A percentile compares a stretch with the other conserved stretches of the same genome.
Evolutionary conservation across 2,329 filamentous ascomycete genomes (phyloP).

Genomic region (Pseudocercospora musae): DNA sequence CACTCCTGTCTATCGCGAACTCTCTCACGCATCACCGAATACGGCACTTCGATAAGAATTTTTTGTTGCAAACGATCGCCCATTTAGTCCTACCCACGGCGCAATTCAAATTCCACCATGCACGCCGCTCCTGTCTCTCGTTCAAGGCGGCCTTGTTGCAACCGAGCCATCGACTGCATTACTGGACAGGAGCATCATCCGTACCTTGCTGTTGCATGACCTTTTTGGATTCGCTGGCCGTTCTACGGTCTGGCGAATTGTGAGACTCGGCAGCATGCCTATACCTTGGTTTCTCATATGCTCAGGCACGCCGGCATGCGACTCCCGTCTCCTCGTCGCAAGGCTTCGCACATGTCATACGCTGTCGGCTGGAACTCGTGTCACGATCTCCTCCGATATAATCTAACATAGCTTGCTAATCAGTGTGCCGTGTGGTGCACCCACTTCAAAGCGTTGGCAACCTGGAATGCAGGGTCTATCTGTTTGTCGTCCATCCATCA

Average conservation of each 20-base stretch:
- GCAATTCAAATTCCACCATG: slow-evolving; percentile 13
- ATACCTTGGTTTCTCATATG: slow-evolving; percentile 10
- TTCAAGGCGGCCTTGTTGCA: slow-evolving; percentile 6
- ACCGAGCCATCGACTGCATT: slow-evolving; percentile 10
- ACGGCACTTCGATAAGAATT: slow-evolving; percentile 18
- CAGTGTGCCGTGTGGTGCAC: slow-evolving; percentile 19
- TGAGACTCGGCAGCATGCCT: slow-evolving; percentile 11
- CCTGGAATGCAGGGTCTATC: slow-evolving; percentile 14
- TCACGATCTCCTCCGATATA: slow-evolving; percentile 15
- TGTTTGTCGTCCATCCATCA: slow-evolving; percentile 8
- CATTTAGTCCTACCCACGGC: slow-evolving; percentile 17
- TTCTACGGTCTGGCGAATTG: slow-evolving; percentile 14
- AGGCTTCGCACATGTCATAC: slow-evolving; percentile 15
- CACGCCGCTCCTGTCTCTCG: slow-evolving; percentile 8
- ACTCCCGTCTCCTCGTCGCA: slow-evolving; percentile 4
- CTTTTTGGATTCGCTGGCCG: slow-evolving; percentile 16
- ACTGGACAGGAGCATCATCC: slow-evolving; percentile 1
- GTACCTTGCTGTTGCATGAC: slow-evolving; percentile 11
- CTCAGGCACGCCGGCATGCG: slow-evolving; percentile 1
- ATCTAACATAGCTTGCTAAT: slow-evolving; percentile 14
- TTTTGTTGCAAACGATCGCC: slow-evolving; percentile 15
- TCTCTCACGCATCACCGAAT: slow-evolving; percentile 12
- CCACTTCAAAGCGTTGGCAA: slow-evolving; percentile 12
- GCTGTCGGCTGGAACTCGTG: slow-evolving; percentile 12
- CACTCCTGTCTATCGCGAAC: slow-evolving; percentile 19